Evolutionary conservation across 1,139 yeast genomes (phyloP).

Genomic region (Yamadazyma aaseri): DNA sequence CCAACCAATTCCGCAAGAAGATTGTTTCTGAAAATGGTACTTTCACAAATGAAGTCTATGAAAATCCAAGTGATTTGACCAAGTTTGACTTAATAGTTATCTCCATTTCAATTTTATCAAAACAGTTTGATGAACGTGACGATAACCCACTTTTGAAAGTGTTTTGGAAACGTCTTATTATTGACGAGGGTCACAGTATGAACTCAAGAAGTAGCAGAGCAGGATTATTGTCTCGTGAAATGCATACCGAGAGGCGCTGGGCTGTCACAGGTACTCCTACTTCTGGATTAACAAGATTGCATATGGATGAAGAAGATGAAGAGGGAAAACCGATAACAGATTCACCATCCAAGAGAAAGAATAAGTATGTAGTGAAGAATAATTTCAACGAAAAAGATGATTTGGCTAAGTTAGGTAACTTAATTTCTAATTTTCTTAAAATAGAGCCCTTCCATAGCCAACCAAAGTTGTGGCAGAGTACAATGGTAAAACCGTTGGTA

Average conservation of each 20-base stretch:
- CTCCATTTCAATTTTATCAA: slow-evolving; percentile 45
- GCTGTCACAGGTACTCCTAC: slow-evolving; percentile 78
- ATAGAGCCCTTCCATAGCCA: slow-evolving; percentile 58
- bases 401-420: slow-evolving; percentile 50
- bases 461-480: slow-evolving; percentile 46
- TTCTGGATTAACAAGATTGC: slow-evolving; percentile 60
- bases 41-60: slow-evolving; percentile 25
- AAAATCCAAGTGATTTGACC: slow-evolving; percentile 31
- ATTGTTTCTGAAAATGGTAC: slow-evolving; percentile 14
- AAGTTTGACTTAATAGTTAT: slow-evolving; percentile 54
- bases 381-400: slow-evolving; percentile 47
- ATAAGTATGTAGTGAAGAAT: slow-evolving; percentile 38
- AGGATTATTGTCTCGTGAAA: slow-evolving; percentile 45
- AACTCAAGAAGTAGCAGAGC: slow-evolving; percentile 50
- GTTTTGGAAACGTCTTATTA: slow-evolving; percentile 66
- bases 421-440: slow-evolving; percentile 53
- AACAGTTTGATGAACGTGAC: slow-evolving; percentile 27
- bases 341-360: slow-evolving; percentile 24
- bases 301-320: slow-evolving; percentile 48
- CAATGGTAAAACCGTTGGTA: slow-evolving; percentile 49
- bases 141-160: slow-evolving; percentile 38
- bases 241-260: slow-evolving; percentile 65
- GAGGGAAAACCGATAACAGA: slow-evolving; percentile 14
- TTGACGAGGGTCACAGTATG: slow-evolving; percentile 76
- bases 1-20: slow-evolving; percentile 29